A percentile compares a stretch with the other conserved stretches of the same genome.
Evolutionary conservation across 805 yeast genomes (phyloP).

Genomic region (Hanseniaspora singularis): DNA sequence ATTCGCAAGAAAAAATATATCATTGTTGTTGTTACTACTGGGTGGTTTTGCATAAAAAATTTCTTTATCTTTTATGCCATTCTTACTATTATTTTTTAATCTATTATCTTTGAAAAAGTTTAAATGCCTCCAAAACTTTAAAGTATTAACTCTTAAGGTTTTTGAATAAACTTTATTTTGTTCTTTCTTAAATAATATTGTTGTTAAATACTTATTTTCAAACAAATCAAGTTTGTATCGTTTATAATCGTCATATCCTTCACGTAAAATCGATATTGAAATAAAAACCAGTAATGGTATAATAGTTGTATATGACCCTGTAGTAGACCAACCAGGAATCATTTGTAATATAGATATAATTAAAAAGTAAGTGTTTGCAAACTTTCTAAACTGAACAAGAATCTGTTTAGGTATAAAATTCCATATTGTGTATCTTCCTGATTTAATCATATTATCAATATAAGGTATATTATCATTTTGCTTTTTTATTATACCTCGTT

Average conservation of each 20-base stretch:
- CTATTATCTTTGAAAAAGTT: not conserved
- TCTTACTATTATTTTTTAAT: not conserved
- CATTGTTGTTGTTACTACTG: not conserved
- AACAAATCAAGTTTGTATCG: slow-evolving; percentile 74
- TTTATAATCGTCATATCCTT: slow-evolving; percentile 85
- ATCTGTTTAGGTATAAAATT: slow-evolving; percentile 82
- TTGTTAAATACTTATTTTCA: slow-evolving; percentile 54
- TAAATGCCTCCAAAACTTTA: slow-evolving; percentile 6
- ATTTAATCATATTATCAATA: slow-evolving; percentile 57
- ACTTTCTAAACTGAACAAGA: slow-evolving; percentile 78
- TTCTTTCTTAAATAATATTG: slow-evolving; percentile 27
- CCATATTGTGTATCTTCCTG: slow-evolving; percentile 71
- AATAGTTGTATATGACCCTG: slow-evolving; percentile 90
- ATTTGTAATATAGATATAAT: slow-evolving; percentile 83
- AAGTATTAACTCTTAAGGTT: not conserved
- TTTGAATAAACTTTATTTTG: slow-evolving; percentile 5
- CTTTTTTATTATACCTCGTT: not conserved
- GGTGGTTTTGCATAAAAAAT: not conserved
- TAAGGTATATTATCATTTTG: slow-evolving; percentile 35
- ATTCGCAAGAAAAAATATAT: slow-evolving; percentile 2
- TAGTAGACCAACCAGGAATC: slow-evolving; percentile 95
- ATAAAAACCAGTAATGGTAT: slow-evolving; percentile 78
- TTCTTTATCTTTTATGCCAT: not conserved
- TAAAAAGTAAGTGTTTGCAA: slow-evolving; percentile 86
- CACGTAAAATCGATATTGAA: slow-evolving; percentile 78